Percentiles rank a stretch among this genome's conserved stretches.
Evolutionary conservation across 345 rosid species (phyloP).

Genomic region (Fremontodendron californicum): DNA sequence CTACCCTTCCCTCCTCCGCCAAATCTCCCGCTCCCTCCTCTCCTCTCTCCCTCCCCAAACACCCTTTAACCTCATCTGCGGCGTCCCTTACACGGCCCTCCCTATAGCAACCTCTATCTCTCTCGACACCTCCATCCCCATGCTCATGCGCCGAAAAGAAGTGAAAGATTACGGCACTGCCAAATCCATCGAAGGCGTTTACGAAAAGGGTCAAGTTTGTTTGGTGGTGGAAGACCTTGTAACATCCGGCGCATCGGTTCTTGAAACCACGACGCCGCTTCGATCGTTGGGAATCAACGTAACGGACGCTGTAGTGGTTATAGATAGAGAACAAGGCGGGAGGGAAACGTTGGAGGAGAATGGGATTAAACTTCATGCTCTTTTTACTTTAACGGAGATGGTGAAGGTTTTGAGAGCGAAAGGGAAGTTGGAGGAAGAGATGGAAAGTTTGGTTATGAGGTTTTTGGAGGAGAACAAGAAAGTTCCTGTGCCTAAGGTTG

Average conservation of each 20-base stretch:
- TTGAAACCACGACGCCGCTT: slow-evolving; percentile 82
- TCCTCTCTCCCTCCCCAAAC: slow-evolving; percentile 58
- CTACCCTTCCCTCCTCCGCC: slow-evolving; percentile 71
- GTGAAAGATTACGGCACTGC: slow-evolving; percentile 84
- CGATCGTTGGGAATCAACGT: slow-evolving; percentile 73
- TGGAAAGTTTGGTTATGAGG: slow-evolving; percentile 51
- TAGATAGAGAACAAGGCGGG: slow-evolving; percentile 93
- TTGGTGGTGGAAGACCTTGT: slow-evolving; percentile 82
- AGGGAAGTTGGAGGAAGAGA: slow-evolving; percentile 67
- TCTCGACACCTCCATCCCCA: slow-evolving; percentile 52
- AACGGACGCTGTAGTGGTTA: slow-evolving; percentile 81
- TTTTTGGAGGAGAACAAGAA: slow-evolving; percentile 75
- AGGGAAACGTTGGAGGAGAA: slow-evolving; percentile 70
- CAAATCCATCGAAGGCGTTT: slow-evolving; percentile 78
- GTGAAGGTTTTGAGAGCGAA: slow-evolving; percentile 76
- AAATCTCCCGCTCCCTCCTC: slow-evolving; percentile 65
- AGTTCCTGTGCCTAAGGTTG: slow-evolving; percentile 61
- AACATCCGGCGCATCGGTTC: slow-evolving; percentile 89
- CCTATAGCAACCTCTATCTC: slow-evolving; percentile 91
- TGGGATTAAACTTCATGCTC: slow-evolving; percentile 74
- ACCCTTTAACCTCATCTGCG: slow-evolving; percentile 65
- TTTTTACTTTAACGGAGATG: slow-evolving; percentile 74
- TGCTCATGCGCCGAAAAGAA: slow-evolving; percentile 95
- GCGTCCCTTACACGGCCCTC: slow-evolving; percentile 95
- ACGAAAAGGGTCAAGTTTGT: slow-evolving; percentile 50